Evolutionary conservation across 495 filamentous ascomycete genomes (phyloP).

Genomic region (Baudoinia panamericana): DNA sequence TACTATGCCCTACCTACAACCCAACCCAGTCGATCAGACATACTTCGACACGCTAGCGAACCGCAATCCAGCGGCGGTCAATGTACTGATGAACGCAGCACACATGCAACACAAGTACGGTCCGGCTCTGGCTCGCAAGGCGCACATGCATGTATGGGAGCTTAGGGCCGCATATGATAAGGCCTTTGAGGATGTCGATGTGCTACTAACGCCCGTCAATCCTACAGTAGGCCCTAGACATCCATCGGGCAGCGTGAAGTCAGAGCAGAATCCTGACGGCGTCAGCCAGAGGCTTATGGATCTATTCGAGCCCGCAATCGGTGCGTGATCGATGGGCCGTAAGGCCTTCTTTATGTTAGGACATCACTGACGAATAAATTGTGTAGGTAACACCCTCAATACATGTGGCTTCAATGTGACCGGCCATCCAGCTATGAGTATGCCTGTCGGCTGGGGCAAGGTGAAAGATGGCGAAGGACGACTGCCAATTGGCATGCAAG

Average conservation of each 20-base stretch:
- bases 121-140: conserved; percentile 19
- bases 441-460: conserved; percentile 41
- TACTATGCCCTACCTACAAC: conserved; percentile 33
- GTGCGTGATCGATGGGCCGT: too few relatives aligned
- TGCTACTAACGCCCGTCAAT: conserved; percentile 35
- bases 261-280: conserved; percentile 16
- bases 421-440: conserved; percentile 44
- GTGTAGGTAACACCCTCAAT: conserved; percentile 41
- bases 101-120: conserved; percentile 23
- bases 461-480: conserved; percentile 32
- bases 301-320: conserved; percentile 24
- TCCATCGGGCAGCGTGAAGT: not conserved
- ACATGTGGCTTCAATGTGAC: conserved; percentile 45
- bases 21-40: conserved; percentile 31
- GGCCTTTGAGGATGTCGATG: conserved; percentile 33
- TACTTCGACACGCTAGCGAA: conserved; percentile 21
- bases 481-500: conserved; percentile 46
- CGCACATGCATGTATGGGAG: conserved; percentile 29
- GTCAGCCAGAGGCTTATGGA: conserved; percentile 15
- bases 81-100: conserved; percentile 22
- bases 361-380: too few relatives aligned
- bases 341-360: too few relatives aligned
- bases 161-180: conserved; percentile 37
- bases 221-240: conserved; percentile 30
- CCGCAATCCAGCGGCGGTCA: conserved; percentile 9